These are phyloP conservation scores for Ophiorrhiza pumila DNA, from an alignment of 257 asterid species.

Conservation along the genomic window DNA sequence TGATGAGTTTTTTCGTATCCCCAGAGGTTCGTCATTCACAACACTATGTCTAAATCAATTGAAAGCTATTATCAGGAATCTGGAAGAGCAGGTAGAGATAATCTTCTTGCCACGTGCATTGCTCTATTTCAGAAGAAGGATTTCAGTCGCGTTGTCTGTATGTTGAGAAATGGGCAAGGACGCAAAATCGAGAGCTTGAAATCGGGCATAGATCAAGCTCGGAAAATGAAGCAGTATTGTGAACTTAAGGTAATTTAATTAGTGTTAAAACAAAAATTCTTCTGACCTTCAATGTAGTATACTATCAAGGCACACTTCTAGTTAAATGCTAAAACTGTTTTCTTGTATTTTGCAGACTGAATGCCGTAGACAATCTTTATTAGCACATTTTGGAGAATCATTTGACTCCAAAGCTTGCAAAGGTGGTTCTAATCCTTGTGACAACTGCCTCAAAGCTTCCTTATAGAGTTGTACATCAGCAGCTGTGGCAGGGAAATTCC, in stretches of 20 bases:
- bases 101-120: constrained; percentile 62
- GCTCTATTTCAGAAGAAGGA: constrained; percentile 88
- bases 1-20: constrained; percentile 4
- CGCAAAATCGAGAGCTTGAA: constrained; percentile 67
- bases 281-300: background rate
- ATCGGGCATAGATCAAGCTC: constrained; percentile 85
- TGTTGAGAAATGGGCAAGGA: constrained; percentile 81
- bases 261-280: background rate
- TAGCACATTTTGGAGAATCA: constrained; percentile 82
- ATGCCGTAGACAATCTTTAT: constrained; percentile 79
- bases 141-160: constrained; percentile 87
- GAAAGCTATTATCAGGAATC: constrained; percentile 99
- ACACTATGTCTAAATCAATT: constrained; percentile 89
- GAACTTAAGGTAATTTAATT: constrained; percentile 63
- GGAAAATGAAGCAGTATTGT: constrained; percentile 84
- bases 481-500: background rate
- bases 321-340: background rate
- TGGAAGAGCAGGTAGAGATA: constrained; percentile 96
- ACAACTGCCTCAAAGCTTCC: constrained; percentile 73
- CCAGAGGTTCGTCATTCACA: constrained; percentile 94
- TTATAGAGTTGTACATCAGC: constrained; percentile 20
- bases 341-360: constrained; percentile 48
- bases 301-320: background rate
- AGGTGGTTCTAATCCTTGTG: constrained; percentile 82
- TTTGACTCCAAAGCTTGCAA: constrained; percentile 58